phyloP scores from a whole-genome alignment of 2,329 filamentous ascomycete species.

The Xylaria sp. region DNA sequence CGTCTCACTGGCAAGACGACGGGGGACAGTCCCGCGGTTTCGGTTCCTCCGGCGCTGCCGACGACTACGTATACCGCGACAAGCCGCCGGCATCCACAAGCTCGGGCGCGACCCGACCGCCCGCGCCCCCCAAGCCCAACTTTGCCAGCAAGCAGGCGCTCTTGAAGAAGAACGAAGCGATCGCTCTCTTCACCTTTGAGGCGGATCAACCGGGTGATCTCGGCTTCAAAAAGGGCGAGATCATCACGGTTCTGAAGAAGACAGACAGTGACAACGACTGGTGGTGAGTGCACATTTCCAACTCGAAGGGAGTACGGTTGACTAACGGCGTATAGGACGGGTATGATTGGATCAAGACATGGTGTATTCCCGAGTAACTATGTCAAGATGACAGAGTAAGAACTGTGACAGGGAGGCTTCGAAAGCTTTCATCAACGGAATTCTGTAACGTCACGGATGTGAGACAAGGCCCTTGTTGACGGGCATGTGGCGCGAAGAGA shows the following conservation, averaged over 20 bases:
- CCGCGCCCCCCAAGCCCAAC: constrained; percentile 84
- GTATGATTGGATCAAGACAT: constrained; percentile 74
- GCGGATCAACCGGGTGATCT: constrained; percentile 88
- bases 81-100: constrained; percentile 37
- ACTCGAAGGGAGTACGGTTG: background rate
- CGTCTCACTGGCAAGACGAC: constrained; percentile 67
- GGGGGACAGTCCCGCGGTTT: constrained; percentile 51
- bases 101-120: constrained; percentile 67
- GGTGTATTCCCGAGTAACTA: constrained; percentile 91
- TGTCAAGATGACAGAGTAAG: constrained; percentile 54
- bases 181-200: constrained; percentile 91
- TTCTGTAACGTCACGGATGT: background rate
- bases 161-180: constrained; percentile 69
- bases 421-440: too few species aligned
- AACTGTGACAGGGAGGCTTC: background rate
- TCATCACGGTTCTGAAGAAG: constrained; percentile 91
- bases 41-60: constrained; percentile 38
- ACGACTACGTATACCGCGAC: constrained; percentile 42
- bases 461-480: background rate
- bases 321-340: constrained; percentile 56
- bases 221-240: constrained; percentile 93
- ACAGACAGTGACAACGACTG: constrained; percentile 93
- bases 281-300: constrained; percentile 57
- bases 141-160: constrained; percentile 57
- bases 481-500: background rate